phyloP scores from a whole-genome alignment of 2,329 filamentous ascomycete genomes.

The Colletotrichum trifolii region DNA sequence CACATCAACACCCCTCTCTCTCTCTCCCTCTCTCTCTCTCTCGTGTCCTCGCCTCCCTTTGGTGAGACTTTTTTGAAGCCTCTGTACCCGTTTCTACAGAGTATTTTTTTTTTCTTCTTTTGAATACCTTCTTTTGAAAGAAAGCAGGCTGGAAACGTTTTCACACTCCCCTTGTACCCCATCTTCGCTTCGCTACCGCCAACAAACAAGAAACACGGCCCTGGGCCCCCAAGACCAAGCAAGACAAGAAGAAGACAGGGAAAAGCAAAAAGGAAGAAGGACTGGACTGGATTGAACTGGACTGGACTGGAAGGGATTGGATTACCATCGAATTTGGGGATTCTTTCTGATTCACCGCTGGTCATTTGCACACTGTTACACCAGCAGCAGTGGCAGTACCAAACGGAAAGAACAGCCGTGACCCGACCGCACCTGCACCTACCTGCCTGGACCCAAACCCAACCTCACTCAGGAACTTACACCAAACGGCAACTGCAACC shows the following conservation, averaged over 20 bases:
- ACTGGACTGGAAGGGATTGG: neutral
- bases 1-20: too few species aligned
- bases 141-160: constrained; percentile 25
- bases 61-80: constrained; percentile 19
- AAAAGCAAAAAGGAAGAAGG: constrained; percentile 3
- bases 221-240: neutral
- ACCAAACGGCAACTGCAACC: neutral
- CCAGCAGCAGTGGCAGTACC: neutral
- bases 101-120: constrained; percentile 21
- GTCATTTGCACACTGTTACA: constrained; percentile 8
- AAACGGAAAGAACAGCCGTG: constrained; percentile 31
- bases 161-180: constrained; percentile 1
- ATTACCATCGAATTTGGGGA: neutral
- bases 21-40: too few species aligned
- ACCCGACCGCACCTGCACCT: constrained; percentile 14
- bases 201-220: neutral
- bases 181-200: neutral
- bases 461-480: constrained; percentile 28
- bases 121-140: constrained; percentile 14
- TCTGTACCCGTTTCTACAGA: neutral
- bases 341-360: neutral
- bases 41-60: constrained; percentile 2
- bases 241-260: neutral
- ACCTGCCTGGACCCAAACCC: constrained; percentile 1
- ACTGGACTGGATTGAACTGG: neutral